A percentile compares a stretch with the other conserved stretches of the same genome.
Evolutionary conservation across 129 eudicot genomes (phyloP).

Genomic region (Glebionis coronaria): DNA sequence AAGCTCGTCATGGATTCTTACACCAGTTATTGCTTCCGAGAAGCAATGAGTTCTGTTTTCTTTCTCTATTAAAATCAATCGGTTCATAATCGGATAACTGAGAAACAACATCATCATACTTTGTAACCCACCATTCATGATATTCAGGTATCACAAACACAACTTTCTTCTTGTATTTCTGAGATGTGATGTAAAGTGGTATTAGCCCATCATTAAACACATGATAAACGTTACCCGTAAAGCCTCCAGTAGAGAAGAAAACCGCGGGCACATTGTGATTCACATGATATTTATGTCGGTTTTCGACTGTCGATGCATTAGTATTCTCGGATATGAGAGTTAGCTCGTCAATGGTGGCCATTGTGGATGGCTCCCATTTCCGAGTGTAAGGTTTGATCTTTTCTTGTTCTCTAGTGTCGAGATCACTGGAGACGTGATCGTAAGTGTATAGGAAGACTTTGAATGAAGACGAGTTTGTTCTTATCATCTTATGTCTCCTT

Average conservation of each 20-base stretch:
- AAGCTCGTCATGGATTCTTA: slow-evolving; percentile 89
- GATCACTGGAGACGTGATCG: slow-evolving; percentile 1
- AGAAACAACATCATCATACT: slow-evolving; percentile 71
- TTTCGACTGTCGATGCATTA: slow-evolving; percentile 8
- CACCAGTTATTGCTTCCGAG: slow-evolving; percentile 78
- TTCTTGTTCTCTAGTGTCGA: slow-evolving; percentile 30
- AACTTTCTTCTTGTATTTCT: slow-evolving; percentile 75
- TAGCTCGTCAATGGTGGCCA: slow-evolving; percentile 77
- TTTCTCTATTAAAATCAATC: slow-evolving; percentile 65
- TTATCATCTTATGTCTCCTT: slow-evolving; percentile 95
- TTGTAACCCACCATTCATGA: slow-evolving; percentile 88
- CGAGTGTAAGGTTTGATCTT: slow-evolving; percentile 87
- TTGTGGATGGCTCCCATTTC: slow-evolving; percentile 82
- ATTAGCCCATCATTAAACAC: slow-evolving; percentile 90
- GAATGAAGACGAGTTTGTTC: slow-evolving; percentile 67
- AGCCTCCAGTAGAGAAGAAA: slow-evolving; percentile 95
- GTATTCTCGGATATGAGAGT: slow-evolving; percentile 52
- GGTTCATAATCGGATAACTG: slow-evolving; percentile 65
- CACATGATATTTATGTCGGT: slow-evolving; percentile 56
- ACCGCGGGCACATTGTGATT: slow-evolving; percentile 79
- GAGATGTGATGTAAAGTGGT: slow-evolving; percentile 89
- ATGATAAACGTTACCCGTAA: slow-evolving; percentile 90
- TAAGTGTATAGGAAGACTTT: slow-evolving; percentile 52
- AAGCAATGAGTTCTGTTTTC: slow-evolving; percentile 86
- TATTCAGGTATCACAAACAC: slow-evolving; percentile 90